These are phyloP conservation scores for Phytopythium oedochilum DNA, from an alignment of 352 stramenopile species.

Conservation along the genomic window DNA sequence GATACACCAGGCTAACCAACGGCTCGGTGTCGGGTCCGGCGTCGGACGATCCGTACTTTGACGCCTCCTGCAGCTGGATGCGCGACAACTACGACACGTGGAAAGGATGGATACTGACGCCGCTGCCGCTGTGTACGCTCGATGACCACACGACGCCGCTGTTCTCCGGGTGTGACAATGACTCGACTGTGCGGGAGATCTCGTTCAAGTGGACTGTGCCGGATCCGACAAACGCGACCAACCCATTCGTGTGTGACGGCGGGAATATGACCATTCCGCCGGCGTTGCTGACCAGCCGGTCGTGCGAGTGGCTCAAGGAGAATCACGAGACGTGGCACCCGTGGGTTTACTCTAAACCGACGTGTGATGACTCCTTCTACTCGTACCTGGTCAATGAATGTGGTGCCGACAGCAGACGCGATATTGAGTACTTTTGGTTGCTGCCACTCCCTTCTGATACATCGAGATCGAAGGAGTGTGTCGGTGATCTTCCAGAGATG, in stretches of 20 bases:
- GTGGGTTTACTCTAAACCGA: constrained; percentile 10
- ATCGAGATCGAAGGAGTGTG: constrained; percentile 16
- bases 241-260: constrained; percentile 23
- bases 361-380: constrained; percentile 17
- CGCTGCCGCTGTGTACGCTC: constrained; percentile 15
- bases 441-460: constrained; percentile 11
- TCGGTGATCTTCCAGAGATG: constrained; percentile 1
- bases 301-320: constrained; percentile 20
- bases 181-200: constrained; percentile 1
- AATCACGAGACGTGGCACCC: constrained; percentile 14
- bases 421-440: constrained; percentile 13
- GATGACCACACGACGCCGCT: constrained; percentile 8
- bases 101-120: constrained; percentile 14
- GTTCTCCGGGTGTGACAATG: constrained; percentile 6
- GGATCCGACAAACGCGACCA: constrained; percentile 10
- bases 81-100: constrained; percentile 19
- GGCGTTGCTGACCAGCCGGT: constrained; percentile 11
- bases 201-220: constrained; percentile 16
- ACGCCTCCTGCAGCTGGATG: constrained; percentile 19
- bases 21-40: not conserved
- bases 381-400: constrained; percentile 18
- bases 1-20: not conserved
- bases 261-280: constrained; percentile 5
- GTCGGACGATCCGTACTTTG: constrained; percentile 12
- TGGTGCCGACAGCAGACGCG: not conserved